Evolutionary conservation across 140 eudicot genomes (phyloP).

Genomic region (Oenanthe javanica): DNA sequence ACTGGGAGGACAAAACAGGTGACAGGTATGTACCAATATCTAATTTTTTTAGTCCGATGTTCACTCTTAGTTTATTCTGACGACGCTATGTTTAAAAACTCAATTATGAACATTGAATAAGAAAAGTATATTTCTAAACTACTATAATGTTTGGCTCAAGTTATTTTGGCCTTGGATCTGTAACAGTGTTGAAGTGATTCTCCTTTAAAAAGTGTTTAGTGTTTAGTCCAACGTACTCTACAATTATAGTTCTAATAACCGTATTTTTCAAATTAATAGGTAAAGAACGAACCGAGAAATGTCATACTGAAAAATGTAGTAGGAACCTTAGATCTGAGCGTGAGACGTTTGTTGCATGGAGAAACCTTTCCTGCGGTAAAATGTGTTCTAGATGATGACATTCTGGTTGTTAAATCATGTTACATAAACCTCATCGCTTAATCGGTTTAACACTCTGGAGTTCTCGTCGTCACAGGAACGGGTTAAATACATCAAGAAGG

Average conservation of each 20-base stretch:
- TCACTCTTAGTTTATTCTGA: background rate
- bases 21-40: slow-evolving; percentile 41
- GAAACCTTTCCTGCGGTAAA: slow-evolving; percentile 83
- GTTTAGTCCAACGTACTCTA: background rate
- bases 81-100: background rate
- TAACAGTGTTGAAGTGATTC: background rate
- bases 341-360: slow-evolving; percentile 56
- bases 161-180: background rate
- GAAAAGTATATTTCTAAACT: no score
- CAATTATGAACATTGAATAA: background rate
- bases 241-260: background rate
- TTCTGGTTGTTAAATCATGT: background rate
- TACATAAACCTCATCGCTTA: no score
- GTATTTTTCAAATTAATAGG: slow-evolving; percentile 27
- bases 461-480: slow-evolving; percentile 50
- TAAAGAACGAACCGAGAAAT: slow-evolving; percentile 43
- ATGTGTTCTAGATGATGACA: slow-evolving; percentile 9
- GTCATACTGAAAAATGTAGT: slow-evolving; percentile 59
- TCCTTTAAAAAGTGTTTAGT: background rate
- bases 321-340: slow-evolving; percentile 84
- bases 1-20: slow-evolving; percentile 53
- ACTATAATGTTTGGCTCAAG: no score
- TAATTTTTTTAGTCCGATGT: no score
- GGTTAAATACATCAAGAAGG: no score
- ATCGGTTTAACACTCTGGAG: no score